Conservation (phyloP, 2,329 filamentous ascomycete genomes). For the Trichoderma pleuroti region DNA sequence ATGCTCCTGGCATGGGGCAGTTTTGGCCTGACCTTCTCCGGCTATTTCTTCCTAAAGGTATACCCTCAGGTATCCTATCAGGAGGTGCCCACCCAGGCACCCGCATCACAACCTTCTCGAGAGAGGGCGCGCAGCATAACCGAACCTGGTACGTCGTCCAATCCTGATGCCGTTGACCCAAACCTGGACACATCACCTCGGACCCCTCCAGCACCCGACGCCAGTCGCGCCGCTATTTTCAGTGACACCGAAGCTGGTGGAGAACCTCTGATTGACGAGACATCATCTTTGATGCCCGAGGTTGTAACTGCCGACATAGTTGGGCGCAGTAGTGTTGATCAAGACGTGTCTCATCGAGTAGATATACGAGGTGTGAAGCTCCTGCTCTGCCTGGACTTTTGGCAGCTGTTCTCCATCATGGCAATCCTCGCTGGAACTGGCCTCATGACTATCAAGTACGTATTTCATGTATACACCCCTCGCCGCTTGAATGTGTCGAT, state of each 20-base stretch:
- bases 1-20: constrained; percentile 78
- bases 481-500: constrained; percentile 5
- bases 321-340: constrained; percentile 61
- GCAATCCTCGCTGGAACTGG: constrained; percentile 89
- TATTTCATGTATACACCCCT: constrained; percentile 20
- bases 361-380: constrained; percentile 85
- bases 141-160: constrained; percentile 19
- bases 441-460: constrained; percentile 98
- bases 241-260: constrained; percentile 20
- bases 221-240: constrained; percentile 1
- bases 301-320: constrained; percentile 51
- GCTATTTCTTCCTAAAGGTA: constrained; percentile 82
- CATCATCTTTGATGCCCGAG: constrained; percentile 73
- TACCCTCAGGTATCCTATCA: constrained; percentile 57
- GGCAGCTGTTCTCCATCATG: constrained; percentile 85
- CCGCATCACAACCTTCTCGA: constrained; percentile 12
- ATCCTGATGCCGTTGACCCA: background rate
- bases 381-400: constrained; percentile 73
- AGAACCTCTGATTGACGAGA: constrained; percentile 62
- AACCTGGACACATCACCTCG: background rate
- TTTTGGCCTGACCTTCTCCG: constrained; percentile 66
- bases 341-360: constrained; percentile 72
- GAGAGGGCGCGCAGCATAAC: background rate
- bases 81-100: constrained; percentile 43
- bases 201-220: background rate